Evolutionary conservation across 768 basidiomycete species (phyloP), one percentile per base, ranked within the genome.

Genomic region (Trametes villosa): DNA sequence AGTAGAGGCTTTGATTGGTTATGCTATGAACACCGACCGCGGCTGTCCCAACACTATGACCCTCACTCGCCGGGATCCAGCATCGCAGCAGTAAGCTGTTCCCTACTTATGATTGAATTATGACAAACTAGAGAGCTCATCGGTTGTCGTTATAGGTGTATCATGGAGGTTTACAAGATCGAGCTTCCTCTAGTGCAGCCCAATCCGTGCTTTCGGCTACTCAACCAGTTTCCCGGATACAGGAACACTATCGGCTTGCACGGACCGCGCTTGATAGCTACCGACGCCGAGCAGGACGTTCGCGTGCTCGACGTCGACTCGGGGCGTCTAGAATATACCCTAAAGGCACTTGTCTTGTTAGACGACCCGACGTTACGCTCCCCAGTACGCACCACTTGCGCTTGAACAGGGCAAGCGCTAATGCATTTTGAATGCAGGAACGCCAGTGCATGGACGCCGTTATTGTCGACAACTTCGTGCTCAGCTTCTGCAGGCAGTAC

Each of bases 371-470:
- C 63, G 9, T 15, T 65, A 9, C 55, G 48, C 13, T 45, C 44
- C 18, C 44, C 59, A 34, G 66, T 67, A 17, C 26, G 63, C 51
- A 1, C 3, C 33, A 1, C 9, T 17, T 26, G 8, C 11, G 1
- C 9, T 12, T 11, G 6, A 20, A 8, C 30, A 18, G n/a, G 30
- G 11, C 13, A 20, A 3, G 31, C 20, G 18, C 8, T 15, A n/a
- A 6, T 17, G 15, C n/a, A 17, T n/a, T 7, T 20, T 22, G 13
- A 9, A 13, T 29, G 11, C 54, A 81, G 83, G 70, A 73, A 41
- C 77, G 77, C 55, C 71, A 68, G 55, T 70, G 77, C 34, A 69
- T 81, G 12, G 79, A 80, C 52, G 74, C 79, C 24, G 61, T 84
- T 29, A 52, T 84, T 49, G 71, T 78, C 18, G 71, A 77, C 34